Conservation (phyloP, 306 rosid species). For the Cicer pinnatifidum region DNA sequence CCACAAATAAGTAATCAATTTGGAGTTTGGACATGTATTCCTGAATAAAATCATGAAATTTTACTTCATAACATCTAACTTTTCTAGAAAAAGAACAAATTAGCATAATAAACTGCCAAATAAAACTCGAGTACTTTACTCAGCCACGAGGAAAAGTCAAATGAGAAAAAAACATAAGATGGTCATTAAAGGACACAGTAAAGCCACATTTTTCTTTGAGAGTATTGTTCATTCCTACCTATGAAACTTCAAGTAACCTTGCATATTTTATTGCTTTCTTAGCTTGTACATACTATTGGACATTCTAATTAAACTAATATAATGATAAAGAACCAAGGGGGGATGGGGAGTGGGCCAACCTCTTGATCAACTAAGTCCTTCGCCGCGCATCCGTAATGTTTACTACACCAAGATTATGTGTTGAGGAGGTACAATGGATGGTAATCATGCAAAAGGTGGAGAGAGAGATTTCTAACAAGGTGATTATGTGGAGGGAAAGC, state of each 20-base stretch:
- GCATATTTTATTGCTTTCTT: conserved; percentile 11
- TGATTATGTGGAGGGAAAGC: conserved; percentile 1
- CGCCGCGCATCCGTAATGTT: background rate
- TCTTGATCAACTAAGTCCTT: conserved; percentile 5
- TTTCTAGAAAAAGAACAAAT: background rate
- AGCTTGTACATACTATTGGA: conserved; percentile 9
- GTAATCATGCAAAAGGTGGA: conserved; percentile 14
- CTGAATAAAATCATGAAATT: conserved; percentile 35
- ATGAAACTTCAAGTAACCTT: conserved; percentile 29
- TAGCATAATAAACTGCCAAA: conserved; percentile 4
- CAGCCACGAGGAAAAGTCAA: conserved; percentile 11
- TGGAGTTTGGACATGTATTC: conserved; percentile 20
- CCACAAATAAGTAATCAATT: conserved; percentile 39
- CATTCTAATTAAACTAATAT: conserved; percentile 35
- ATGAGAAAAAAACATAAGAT: background rate
- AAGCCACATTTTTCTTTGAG: conserved; percentile 18
- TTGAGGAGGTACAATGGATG: conserved; percentile 2
- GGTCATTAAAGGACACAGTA: conserved; percentile 5
- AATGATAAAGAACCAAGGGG: background rate
- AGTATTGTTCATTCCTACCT: conserved; percentile 35
- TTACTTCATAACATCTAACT: conserved; percentile 28
- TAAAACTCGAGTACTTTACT: conserved; percentile 27
- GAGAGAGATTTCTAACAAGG: background rate
- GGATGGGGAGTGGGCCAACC: background rate
- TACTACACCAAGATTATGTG: conserved; percentile 7